Percentiles rank a stretch among this genome's conserved stretches.
Evolutionary conservation across 2,329 filamentous ascomycete genomes (phyloP).

Genomic region (Aureobasidium leucospermi): DNA sequence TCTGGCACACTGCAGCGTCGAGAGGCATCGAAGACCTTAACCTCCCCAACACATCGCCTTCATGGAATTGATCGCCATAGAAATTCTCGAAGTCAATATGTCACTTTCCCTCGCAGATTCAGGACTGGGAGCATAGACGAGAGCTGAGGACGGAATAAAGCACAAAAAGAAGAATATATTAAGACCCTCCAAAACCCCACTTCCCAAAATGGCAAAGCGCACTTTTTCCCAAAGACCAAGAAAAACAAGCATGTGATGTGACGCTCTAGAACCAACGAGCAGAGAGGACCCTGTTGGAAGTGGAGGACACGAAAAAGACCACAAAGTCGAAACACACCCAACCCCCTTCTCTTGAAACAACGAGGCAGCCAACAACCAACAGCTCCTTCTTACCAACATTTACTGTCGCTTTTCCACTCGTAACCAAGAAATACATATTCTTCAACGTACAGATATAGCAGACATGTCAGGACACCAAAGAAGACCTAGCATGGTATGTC

Average conservation of each 20-base stretch:
- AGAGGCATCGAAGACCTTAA: too few species aligned
- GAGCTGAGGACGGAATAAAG: neutral
- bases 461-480: constrained; percentile 5
- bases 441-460: neutral
- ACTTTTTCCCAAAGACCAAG: neutral
- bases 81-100: too few species aligned
- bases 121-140: neutral
- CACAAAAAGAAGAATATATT: neutral
- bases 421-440: neutral
- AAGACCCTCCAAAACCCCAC: neutral
- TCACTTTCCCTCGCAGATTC: too few species aligned
- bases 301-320: constrained; percentile 8
- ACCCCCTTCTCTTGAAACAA: neutral
- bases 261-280: neutral
- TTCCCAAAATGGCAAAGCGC: neutral
- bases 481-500: constrained; percentile 12
- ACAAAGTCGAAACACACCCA: neutral
- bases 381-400: neutral
- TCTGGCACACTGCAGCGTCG: too few species aligned
- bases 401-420: neutral
- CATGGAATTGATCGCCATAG: too few species aligned
- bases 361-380: constrained; percentile 4
- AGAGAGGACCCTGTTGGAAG: neutral
- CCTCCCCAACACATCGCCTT: too few species aligned
- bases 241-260: constrained; percentile 8